Evolutionary conservation across 179 eudicot genomes (phyloP), one percentile per base, ranked within the genome.

Genomic region (Patellifolia procumbens): DNA sequence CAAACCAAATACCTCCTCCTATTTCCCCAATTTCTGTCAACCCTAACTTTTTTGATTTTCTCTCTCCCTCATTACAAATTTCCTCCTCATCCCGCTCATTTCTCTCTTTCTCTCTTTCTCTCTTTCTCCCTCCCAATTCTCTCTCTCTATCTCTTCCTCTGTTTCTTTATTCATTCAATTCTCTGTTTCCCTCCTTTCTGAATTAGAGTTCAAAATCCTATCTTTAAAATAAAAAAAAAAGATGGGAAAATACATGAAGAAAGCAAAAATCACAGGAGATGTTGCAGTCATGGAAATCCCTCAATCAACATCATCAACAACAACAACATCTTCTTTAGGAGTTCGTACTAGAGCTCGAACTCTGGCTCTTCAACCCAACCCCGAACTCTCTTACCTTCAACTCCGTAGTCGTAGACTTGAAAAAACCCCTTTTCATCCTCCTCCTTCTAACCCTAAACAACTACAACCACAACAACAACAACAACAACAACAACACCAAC

Each of bases 191-290:
- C 10, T 63, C 22, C 26, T 31, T 32, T 55, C 10, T 28, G n/a
- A n/a, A n/a, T n/a, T n/a, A n/a, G n/a, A n/a, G n/a, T n/a, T 17
- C 10, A 22, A 22, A 10, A 26, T 8, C 16, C 26, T n/a, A n/a
- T n/a, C n/a, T n/a, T n/a, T n/a, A n/a, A n/a, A n/a, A n/a, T n/a
- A 2, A 32, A 46, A n/a, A 68, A 53, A 16, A 45, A 17, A 20
- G 12, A 92, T 92, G 97, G 97, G 97, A 0, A 92, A 92, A 70
- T 92, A 87, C 92, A 89, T 86, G 88, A 87, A 85, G 66, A 92
- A 92, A 62, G 90, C 85, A 17, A 90, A 90, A 74, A 81, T 88
- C 20, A 76, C 87, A n/a, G 87, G 84, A 1, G 92, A 91, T 74
- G 85, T 90, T 0, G 83, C 92, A 1, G 86, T 87, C 1, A 86